Evolutionary conservation across 345 rosid genomes (phyloP), one percentile per base, ranked within the genome.

Genomic region (Capsella bursapastoris): DNA sequence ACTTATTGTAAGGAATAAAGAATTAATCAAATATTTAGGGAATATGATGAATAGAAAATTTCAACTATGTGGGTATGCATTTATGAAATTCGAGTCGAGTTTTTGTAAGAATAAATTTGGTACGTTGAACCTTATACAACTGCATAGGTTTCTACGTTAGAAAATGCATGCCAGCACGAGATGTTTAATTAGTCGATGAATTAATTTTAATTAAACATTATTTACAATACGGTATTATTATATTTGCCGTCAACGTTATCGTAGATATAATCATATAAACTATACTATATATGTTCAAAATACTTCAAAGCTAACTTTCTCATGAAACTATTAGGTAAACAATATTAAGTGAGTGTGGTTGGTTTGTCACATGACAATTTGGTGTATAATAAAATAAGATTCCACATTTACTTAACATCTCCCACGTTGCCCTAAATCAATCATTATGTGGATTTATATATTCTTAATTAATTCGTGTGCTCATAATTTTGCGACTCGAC

Each of bases 81-180:
- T 62, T 62, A 62, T 51, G 45, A 40, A 61, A 52, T 41, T 18
- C 9, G 7, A 31, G 56, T 53, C n/a, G 25, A 41, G 51, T 37
- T 48, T 29, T 48, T 29, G 66, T 57, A 28, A 49, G 44, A 45
- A 66, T 49, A 58, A 57, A 29, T 55, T 48, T 47, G 72, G 66
- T 66, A 49, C 67, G 12, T 66, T 74, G 78, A 74, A 74, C 67
- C 72, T 73, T 55, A 44, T 35, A 73, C 64, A 44, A 64, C 38
- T 73, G 27, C 57, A 64, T 41, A 58, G 51, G 16, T 49, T 57
- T 32, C 37, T 43, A 72, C 70, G 70, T 72, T 52, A 41, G 47
- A 72, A 22, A 64, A 53, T 38, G 76, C 25, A 71, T 40, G 68
- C 51, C 68, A 71, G 60, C 75, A 22, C 22, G 61, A 61, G 51